Base-by-base conservation (phyloP, 139 green algal genomes). In the Zygnema cylindricum region DNA sequence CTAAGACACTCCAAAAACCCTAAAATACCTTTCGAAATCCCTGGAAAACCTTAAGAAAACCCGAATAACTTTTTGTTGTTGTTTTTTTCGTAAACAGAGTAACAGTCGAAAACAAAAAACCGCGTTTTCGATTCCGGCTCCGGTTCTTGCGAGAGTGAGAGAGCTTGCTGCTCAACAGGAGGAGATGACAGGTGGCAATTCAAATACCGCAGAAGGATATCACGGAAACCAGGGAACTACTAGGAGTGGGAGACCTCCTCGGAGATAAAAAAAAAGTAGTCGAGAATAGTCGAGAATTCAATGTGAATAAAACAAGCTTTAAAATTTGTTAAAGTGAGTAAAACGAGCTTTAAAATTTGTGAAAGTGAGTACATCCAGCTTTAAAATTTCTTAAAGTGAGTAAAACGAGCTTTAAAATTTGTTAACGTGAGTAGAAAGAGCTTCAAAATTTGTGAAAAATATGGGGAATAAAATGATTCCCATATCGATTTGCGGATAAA, bases 71-170 rank as follows among this genome's bases (percentile, higher is more conserved):
- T 16, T 63, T 63, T 7, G 49, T 7, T 63, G 7, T 63, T 16
- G 42, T 7, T 7, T 79, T 43, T 79, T 79, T 41, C 7, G 38
- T 25, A 16, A 25, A 25, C 36, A 79, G 71, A 42, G 71, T 79
- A 25, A 3, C 7, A 16, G 7, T 23, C 7, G 42, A 30, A 87
- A 87, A 55, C 43, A 87, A 22, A n/a, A 81, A 42, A 42, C 77
- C 63, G 43, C 82, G n/a, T 69, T 71, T 39, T 87, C 82, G 32
- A 81, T 87, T 42, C 82, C 82, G 0, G 43, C 40, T 0, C 43
- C 30, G 33, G 82, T 87, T 41, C 82, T 87, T 39, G 82, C 82
- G 22, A n/a, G 82, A 2, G 82, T 87, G 82, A 42, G 82, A 42
- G 82, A 87, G 82, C 82, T 87, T 0, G 55, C 82, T 0, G 43